Conservation (phyloP, 2,329 filamentous ascomycete species). For the Fonsecaea pedrosoi region DNA sequence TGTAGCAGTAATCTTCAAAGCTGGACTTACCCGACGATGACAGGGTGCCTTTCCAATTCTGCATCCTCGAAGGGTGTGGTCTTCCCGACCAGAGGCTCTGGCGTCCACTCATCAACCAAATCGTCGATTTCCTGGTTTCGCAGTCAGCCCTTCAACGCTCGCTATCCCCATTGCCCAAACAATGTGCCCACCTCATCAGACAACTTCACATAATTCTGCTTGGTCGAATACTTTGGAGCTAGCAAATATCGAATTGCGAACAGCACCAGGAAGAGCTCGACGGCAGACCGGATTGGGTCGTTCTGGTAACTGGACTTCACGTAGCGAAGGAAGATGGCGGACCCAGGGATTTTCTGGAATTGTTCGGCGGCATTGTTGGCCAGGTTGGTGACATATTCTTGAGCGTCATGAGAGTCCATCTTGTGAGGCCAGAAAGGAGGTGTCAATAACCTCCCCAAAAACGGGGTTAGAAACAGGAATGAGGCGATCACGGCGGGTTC, state of each 20-base stretch:
- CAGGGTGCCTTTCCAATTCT: slow-evolving; percentile 82
- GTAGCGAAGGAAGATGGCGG: slow-evolving; percentile 91
- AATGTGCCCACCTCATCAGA: slow-evolving; percentile 70
- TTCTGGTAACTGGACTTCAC: slow-evolving; percentile 98
- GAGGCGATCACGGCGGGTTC: background rate
- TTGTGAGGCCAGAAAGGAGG: slow-evolving; percentile 37
- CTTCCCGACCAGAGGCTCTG: slow-evolving; percentile 83
- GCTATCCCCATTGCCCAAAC: background rate
- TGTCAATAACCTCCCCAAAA: background rate
- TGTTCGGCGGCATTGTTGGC: slow-evolving; percentile 64
- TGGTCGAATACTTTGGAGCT: slow-evolving; percentile 90
- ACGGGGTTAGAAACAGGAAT: background rate
- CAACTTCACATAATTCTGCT: slow-evolving; percentile 86
- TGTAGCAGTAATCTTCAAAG: background rate
- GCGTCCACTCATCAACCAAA: slow-evolving; percentile 93
- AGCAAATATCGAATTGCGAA: slow-evolving; percentile 95
- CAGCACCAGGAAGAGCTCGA: slow-evolving; percentile 90
- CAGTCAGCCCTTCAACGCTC: slow-evolving; percentile 14
- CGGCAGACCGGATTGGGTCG: slow-evolving; percentile 89
- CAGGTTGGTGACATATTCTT: slow-evolving; percentile 59
- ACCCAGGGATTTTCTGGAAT: slow-evolving; percentile 92
- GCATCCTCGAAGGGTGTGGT: slow-evolving; percentile 76
- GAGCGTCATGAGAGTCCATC: slow-evolving; percentile 65
- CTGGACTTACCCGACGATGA: slow-evolving; percentile 78
- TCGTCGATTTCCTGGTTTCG: slow-evolving; percentile 82